Evolutionary conservation across 192 early-diverging fungal species (phyloP), one percentile per base, ranked within the genome.

Genomic region (Pilobolus umbonatus): DNA sequence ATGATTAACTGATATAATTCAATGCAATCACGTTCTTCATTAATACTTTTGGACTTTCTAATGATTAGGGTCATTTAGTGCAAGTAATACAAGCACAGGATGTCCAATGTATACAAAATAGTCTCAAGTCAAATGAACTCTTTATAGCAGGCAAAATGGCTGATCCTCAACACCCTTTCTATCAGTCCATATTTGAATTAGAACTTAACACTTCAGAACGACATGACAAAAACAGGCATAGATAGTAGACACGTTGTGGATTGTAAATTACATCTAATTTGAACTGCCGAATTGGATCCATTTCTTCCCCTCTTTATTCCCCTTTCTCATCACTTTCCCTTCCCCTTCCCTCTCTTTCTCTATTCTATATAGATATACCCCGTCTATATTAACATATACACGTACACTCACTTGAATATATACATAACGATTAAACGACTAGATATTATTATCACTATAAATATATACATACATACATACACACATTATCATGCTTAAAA

Each of bases 61-160:
- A 32, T 5, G 19, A 22, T 22, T 63, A 81, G 79, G 80, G 80
- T 28, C 60, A 73, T 28, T 65, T 82, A 57, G 66, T 72, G 30
- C 80, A 82, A 68, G 61, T 79, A 9, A 77, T 82, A 25, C 75
- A 74, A 22, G 84, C 77, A 1, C 62, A 66, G 24, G 79, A 80
- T 61, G 71, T 90, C 55, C 68, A 76, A 45, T 76, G 77, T 57
- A 64, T 90, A 19, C 70, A 82, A 38, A 75, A 78, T 42, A 57
- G 75, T 32, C 58, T 62, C 25, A 73, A 71, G 12, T 46, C 28
- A 26, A 62, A 67, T 42, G 58, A 48, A 12, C 14, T 34, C 9
- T 14, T 67, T 11, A 76, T 79, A 21, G 76, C 75, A 55, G 80
- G 68, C 40, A 74, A 72, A 14, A 82, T 77, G 75, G 57, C 48